Evolutionary conservation across 78 protist genomes (phyloP).

Genomic region (Dictyostelium capitatum): DNA sequence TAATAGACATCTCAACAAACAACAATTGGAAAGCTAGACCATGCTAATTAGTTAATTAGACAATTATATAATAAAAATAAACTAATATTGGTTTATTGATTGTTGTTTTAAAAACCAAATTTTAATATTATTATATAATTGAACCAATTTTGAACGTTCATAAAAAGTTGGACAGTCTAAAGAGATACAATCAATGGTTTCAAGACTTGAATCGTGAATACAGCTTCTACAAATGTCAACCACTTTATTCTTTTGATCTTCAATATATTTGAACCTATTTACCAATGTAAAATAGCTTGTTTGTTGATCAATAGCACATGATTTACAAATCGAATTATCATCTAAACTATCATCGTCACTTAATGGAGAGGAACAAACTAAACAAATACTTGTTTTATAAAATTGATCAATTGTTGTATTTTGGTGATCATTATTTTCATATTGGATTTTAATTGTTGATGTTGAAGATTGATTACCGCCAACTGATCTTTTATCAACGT

Average conservation of each 20-base stretch:
- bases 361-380: slow-evolving; percentile 39
- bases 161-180: slow-evolving; percentile 28
- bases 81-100: background rate
- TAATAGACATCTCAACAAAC: no score
- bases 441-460: slow-evolving; percentile 3
- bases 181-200: slow-evolving; percentile 52
- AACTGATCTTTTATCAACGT: background rate
- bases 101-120: slow-evolving; percentile 23
- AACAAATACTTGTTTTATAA: slow-evolving; percentile 49
- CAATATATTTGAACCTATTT: slow-evolving; percentile 15
- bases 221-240: slow-evolving; percentile 53
- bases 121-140: background rate
- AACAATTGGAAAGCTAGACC: no score
- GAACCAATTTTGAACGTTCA: slow-evolving; percentile 24
- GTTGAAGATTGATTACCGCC: background rate
- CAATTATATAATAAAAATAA: no score
- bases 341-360: background rate
- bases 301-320: slow-evolving; percentile 35
- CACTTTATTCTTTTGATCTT: slow-evolving; percentile 43
- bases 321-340: slow-evolving; percentile 34
- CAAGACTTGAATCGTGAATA: slow-evolving; percentile 11
- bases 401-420: slow-evolving; percentile 72
- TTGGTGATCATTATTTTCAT: slow-evolving; percentile 33
- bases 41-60: no score
- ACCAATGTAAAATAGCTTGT: slow-evolving; percentile 19